phyloP scores from a whole-genome alignment of 768 basidiomycete genomes.

The Amanita brunnescens region DNA sequence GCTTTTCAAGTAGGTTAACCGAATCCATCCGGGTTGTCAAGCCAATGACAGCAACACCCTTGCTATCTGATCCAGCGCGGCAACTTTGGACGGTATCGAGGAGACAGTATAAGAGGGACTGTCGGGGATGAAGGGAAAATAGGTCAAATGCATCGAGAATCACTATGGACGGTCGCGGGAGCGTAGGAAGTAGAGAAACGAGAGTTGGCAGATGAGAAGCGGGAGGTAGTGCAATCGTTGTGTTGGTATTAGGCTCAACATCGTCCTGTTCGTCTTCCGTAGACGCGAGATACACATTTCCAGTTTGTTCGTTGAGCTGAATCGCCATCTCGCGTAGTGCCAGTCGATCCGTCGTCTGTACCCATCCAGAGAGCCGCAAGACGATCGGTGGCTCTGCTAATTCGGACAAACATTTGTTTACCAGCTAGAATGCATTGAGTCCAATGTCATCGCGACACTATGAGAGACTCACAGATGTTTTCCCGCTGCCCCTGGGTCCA shows the following conservation, averaged over 20 bases:
- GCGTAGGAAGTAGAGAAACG: constrained; percentile 69
- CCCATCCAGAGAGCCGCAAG: constrained; percentile 77
- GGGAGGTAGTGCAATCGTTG: constrained; percentile 37
- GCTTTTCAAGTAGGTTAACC: constrained; percentile 84
- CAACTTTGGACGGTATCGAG: constrained; percentile 91
- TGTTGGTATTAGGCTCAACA: constrained; percentile 26
- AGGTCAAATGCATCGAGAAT: constrained; percentile 90
- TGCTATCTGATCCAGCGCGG: constrained; percentile 44
- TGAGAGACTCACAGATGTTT: constrained; percentile 51
- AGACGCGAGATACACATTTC: constrained; percentile 41
- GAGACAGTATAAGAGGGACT: constrained; percentile 89
- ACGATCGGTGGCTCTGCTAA: constrained; percentile 51
- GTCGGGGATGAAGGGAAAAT: constrained; percentile 86
- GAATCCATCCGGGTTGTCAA: constrained; percentile 83
- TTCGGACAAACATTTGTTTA: constrained; percentile 33
- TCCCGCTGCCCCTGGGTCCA: constrained; percentile 82
- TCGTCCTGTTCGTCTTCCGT: constrained; percentile 28
- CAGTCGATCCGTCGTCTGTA: constrained; percentile 76
- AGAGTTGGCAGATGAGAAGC: constrained; percentile 65
- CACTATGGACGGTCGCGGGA: constrained; percentile 72
- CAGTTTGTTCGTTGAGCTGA: constrained; percentile 75
- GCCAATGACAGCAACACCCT: constrained; percentile 81
- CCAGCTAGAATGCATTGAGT: constrained; percentile 34
- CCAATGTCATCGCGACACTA: neutral
- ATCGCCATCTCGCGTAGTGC: constrained; percentile 90